phyloP scores from a whole-genome alignment of 2,329 filamentous ascomycete species.

The Simplicillium sp. region DNA sequence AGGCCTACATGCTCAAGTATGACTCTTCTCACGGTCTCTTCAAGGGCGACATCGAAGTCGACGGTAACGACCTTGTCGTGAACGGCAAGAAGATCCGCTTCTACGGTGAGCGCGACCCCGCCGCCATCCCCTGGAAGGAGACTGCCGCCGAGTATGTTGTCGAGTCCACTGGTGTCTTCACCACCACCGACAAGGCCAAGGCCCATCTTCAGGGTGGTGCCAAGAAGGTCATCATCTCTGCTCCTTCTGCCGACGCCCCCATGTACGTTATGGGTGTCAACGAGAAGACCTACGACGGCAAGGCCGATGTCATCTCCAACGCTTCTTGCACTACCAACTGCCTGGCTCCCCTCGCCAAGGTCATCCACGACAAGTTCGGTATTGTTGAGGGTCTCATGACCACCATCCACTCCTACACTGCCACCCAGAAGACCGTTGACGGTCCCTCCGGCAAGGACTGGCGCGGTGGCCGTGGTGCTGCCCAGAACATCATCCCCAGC shows the following conservation, averaged over 20 bases:
- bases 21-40: constrained; percentile 95
- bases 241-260: constrained; percentile 87
- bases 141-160: constrained; percentile 88
- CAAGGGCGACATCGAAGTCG: constrained; percentile 79
- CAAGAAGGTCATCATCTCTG: constrained; percentile 95
- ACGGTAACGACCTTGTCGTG: constrained; percentile 65
- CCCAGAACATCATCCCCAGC: constrained; percentile 99
- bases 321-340: constrained; percentile 99
- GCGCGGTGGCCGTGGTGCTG: constrained; percentile 97
- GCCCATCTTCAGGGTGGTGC: constrained; percentile 93
- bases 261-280: constrained; percentile 99
- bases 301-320: constrained; percentile 93
- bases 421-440: constrained; percentile 99
- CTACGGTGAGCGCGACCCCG: constrained; percentile 86
- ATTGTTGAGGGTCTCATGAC: constrained; percentile 99
- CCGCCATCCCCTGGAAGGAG: constrained; percentile 81
- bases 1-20: constrained; percentile 99
- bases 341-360: constrained; percentile 97
- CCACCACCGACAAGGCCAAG: constrained; percentile 90
- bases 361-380: constrained; percentile 95
- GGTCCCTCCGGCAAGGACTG: constrained; percentile 98
- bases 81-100: constrained; percentile 94
- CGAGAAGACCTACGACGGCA: constrained; percentile 84
- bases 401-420: constrained; percentile 99
- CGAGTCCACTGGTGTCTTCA: constrained; percentile 98